Conservation (phyloP, 371 early-diverging fungal genomes). For the Amoeboradix gromovi region DNA sequence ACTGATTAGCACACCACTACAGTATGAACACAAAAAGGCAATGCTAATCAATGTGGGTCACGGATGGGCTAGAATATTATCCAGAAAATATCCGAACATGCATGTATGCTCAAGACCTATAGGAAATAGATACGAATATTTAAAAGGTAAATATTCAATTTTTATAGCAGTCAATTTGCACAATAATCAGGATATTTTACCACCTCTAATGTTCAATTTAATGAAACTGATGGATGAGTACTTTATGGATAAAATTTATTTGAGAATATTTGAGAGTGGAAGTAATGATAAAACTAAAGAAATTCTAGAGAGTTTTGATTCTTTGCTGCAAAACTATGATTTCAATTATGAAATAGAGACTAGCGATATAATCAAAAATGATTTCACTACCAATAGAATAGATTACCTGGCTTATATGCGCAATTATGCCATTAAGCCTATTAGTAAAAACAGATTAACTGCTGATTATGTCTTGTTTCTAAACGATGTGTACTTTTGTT, state of each 20-base stretch:
- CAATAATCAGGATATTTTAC: constrained; percentile 12
- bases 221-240: constrained; percentile 7
- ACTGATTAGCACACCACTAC: too few relatives aligned
- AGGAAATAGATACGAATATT: background rate
- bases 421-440: constrained; percentile 15
- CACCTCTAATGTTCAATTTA: constrained; percentile 11
- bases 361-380: constrained; percentile 3
- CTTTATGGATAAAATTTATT: constrained; percentile 6
- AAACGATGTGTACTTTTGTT: constrained; percentile 18
- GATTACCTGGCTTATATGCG: constrained; percentile 17
- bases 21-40: too few relatives aligned
- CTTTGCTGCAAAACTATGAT: constrained; percentile 4
- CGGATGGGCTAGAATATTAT: too few relatives aligned
- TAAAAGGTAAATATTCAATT: background rate
- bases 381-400: constrained; percentile 12
- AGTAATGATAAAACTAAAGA: constrained; percentile 12
- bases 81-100: too few relatives aligned
- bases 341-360: constrained; percentile 7
- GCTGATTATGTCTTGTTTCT: constrained; percentile 11
- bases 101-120: background rate
- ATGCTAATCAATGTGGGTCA: too few relatives aligned
- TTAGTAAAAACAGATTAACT: background rate
- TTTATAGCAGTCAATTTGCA: constrained; percentile 12
- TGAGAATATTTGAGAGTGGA: constrained; percentile 15
- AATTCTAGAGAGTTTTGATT: constrained; percentile 5